phyloP scores from a whole-genome alignment of 306 rosid genomes.

The Trifolium subterraneum region DNA sequence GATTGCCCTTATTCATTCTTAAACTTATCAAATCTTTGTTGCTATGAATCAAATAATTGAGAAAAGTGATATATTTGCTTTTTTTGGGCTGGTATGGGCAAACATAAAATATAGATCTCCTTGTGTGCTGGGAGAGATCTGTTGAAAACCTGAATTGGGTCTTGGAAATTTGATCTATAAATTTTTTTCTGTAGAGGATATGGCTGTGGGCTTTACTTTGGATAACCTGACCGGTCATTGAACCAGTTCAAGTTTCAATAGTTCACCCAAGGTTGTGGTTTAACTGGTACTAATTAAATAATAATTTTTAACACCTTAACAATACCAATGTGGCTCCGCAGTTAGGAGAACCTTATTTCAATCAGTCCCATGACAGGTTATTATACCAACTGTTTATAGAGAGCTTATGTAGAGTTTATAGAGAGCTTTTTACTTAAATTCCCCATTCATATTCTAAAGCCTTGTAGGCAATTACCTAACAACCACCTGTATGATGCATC shows the following conservation, averaged over 20 bases:
- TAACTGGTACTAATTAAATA: too few species aligned
- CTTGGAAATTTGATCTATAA: neutral
- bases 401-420: neutral
- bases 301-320: too few species aligned
- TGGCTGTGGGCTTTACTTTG: too few species aligned
- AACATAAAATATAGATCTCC: constrained; percentile 11
- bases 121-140: constrained; percentile 10
- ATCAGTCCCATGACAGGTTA: neutral
- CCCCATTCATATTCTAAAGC: neutral
- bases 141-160: constrained; percentile 28
- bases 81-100: constrained; percentile 3
- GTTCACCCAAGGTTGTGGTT: too few species aligned
- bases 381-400: neutral
- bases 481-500: neutral
- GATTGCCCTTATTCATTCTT: neutral
- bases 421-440: neutral
- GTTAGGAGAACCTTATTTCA: neutral
- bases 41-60: constrained; percentile 7
- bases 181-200: too few species aligned
- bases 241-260: too few species aligned
- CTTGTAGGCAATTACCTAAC: neutral
- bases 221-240: too few species aligned
- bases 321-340: neutral
- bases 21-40: neutral
- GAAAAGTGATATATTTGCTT: neutral